Evolutionary conservation across 2,329 filamentous ascomycete genomes (phyloP), one percentile per base, ranked within the genome.

Genomic region (Esteya vermicola): DNA sequence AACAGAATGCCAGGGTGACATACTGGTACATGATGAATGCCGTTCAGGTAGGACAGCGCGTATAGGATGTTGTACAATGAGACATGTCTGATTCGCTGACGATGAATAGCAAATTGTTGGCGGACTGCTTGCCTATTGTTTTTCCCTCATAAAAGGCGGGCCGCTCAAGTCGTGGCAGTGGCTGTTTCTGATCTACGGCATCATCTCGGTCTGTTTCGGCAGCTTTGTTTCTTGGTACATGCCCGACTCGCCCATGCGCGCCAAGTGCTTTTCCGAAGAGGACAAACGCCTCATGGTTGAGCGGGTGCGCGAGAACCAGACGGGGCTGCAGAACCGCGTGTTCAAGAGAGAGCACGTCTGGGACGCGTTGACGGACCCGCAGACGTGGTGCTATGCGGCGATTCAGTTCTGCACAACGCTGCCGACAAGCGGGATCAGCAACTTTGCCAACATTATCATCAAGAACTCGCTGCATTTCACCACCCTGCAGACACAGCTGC

Each of bases 11-110:
- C 0, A 70, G 73, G 6, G 75, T 82, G 4, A 78, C 75, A 0
- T 81, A 75, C 55, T 84, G 79, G 79, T 74, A 81, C 55, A 81
- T 81, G 72, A 84, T 83, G 77, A 84, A 84, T 52, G 79, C 79
- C 2, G 67, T 65, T 1, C 79, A 84, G 52, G n/a, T n/a, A n/a
- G n/a, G n/a, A n/a, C n/a, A n/a, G n/a, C n/a, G n/a, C n/a, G n/a
- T n/a, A n/a, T n/a, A n/a, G n/a, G n/a, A n/a, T n/a, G n/a, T n/a
- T n/a, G n/a, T n/a, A n/a, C n/a, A n/a, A n/a, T n/a, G n/a, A n/a
- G n/a, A n/a, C n/a, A n/a, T n/a, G n/a, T n/a, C n/a, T n/a, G n/a
- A n/a, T n/a, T n/a, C n/a, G n/a, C n/a, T n/a, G n/a, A n/a, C n/a
- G n/a, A n/a, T n/a, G n/a, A n/a, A n/a, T n/a, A n/a, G n/a, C 79